phyloP scores from a whole-genome alignment of 352 stramenopile species.

The Phytophthora brassicae region DNA sequence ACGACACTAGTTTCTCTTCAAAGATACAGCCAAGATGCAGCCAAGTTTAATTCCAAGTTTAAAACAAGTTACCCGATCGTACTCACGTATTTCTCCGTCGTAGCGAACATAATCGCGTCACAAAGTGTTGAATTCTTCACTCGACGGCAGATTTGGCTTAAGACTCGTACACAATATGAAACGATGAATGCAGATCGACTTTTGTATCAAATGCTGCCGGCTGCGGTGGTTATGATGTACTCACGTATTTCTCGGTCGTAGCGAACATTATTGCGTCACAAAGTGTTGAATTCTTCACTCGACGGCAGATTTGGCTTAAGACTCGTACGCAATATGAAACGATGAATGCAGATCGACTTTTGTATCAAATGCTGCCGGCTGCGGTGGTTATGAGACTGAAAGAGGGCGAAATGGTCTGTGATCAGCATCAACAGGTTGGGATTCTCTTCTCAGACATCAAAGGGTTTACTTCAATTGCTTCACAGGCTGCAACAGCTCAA shows the following conservation, averaged over 20 bases:
- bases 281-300: slow-evolving; percentile 81
- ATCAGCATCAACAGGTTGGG: slow-evolving; percentile 85
- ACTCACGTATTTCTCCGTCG: slow-evolving; percentile 76
- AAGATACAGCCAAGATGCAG: slow-evolving; percentile 48
- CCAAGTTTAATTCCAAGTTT: slow-evolving; percentile 73
- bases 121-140: slow-evolving; percentile 83
- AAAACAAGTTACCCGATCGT: slow-evolving; percentile 83
- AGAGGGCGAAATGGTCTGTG: slow-evolving; percentile 79
- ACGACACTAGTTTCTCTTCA: slow-evolving; percentile 48
- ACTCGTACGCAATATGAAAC: slow-evolving; percentile 81
- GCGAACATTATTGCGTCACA: slow-evolving; percentile 81
- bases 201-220: slow-evolving; percentile 87
- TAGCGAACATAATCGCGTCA: slow-evolving; percentile 79
- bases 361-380: slow-evolving; percentile 88
- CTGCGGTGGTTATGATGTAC: slow-evolving; percentile 79
- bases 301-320: slow-evolving; percentile 85
- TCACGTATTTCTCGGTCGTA: slow-evolving; percentile 80
- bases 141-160: slow-evolving; percentile 82
- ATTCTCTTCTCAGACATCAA: slow-evolving; percentile 93
- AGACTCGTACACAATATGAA: slow-evolving; percentile 79
- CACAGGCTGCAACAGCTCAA: slow-evolving; percentile 77
- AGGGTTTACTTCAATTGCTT: slow-evolving; percentile 91
- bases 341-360: slow-evolving; percentile 76
- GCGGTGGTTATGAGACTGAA: slow-evolving; percentile 86
- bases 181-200: slow-evolving; percentile 83